Percentiles rank a stretch among this genome's conserved stretches.
Evolutionary conservation across 805 yeast genomes (phyloP).

Genomic region (Barnettozyma wickerhamii): DNA sequence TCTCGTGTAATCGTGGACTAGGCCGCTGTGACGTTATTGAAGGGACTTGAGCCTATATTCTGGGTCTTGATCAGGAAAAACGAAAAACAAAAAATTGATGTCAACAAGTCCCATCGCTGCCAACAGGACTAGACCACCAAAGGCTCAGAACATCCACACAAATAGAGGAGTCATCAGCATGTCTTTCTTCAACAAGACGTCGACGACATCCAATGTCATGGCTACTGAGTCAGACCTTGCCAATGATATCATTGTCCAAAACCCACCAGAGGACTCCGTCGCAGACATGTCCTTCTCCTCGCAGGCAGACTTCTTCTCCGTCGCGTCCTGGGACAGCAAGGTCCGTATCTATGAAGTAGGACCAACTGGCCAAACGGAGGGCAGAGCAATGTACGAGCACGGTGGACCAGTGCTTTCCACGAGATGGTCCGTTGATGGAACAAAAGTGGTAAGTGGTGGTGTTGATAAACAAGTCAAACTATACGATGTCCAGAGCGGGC

Average conservation of each 20-base stretch:
- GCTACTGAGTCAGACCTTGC: constrained; percentile 44
- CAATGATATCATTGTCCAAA: constrained; percentile 65
- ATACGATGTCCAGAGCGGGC: constrained; percentile 80
- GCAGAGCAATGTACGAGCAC: constrained; percentile 86
- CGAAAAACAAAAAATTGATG: too few relatives aligned
- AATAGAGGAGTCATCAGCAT: constrained; percentile 16
- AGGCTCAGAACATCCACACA: too few relatives aligned
- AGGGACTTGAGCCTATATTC: too few relatives aligned
- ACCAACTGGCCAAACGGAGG: constrained; percentile 72
- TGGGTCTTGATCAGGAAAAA: too few relatives aligned
- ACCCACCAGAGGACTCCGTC: constrained; percentile 90
- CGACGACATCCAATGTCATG: constrained; percentile 20
- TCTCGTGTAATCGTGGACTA: too few relatives aligned
- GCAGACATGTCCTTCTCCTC: constrained; percentile 84
- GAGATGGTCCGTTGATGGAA: constrained; percentile 83
- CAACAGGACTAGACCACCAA: too few relatives aligned
- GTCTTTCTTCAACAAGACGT: constrained; percentile 35
- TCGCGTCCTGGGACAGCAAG: constrained; percentile 91
- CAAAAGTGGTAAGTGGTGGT: constrained; percentile 85
- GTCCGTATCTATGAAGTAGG: constrained; percentile 88
- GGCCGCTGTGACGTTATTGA: too few relatives aligned
- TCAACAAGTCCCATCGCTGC: too few relatives aligned
- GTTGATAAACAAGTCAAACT: constrained; percentile 84
- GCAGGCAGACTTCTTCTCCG: constrained; percentile 72
- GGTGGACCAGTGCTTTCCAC: constrained; percentile 82